These are phyloP conservation scores for Suhomyces tanzawaensis DNA, from an alignment of 805 yeast species.

Conservation along the genomic window DNA sequence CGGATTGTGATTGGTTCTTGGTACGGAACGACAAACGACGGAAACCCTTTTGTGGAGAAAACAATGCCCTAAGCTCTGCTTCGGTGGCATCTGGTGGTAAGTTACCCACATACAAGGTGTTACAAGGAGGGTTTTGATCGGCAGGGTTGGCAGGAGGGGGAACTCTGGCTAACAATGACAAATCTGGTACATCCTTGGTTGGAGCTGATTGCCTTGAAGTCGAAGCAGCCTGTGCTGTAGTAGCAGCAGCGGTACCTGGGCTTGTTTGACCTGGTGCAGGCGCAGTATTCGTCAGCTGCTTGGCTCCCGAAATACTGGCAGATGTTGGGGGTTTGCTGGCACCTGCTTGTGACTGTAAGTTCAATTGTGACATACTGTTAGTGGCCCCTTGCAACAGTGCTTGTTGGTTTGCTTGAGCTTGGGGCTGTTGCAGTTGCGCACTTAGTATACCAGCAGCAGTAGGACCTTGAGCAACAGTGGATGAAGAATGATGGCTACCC, in stretches of 20 bases:
- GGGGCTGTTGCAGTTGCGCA: slow-evolving; percentile 9
- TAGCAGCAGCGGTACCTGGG: slow-evolving; percentile 10
- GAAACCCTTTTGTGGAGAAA: slow-evolving; percentile 88
- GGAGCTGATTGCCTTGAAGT: slow-evolving; percentile 8
- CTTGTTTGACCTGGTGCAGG: slow-evolving; percentile 17
- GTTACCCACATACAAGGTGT: slow-evolving; percentile 94
- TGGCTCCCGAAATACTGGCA: slow-evolving; percentile 2
- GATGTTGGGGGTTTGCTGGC: slow-evolving; percentile 1
- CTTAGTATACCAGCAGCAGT: slow-evolving; percentile 9
- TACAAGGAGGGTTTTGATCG: slow-evolving; percentile 98
- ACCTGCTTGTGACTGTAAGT: not conserved
- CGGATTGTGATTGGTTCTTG: slow-evolving; percentile 42
- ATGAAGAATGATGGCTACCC: not conserved
- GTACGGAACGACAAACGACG: slow-evolving; percentile 89
- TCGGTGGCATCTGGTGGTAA: slow-evolving; percentile 97
- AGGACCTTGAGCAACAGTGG: slow-evolving; percentile 12
- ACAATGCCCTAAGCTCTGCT: slow-evolving; percentile 81
- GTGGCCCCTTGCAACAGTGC: not conserved
- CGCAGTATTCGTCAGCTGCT: slow-evolving; percentile 7
- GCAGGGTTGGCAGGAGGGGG: slow-evolving; percentile 97
- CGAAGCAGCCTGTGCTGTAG: not conserved
- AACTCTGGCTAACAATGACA: slow-evolving; percentile 71
- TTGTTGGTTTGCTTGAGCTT: not conserved
- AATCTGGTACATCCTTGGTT: slow-evolving; percentile 48
- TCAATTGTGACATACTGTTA: slow-evolving; percentile 3